A percentile compares a stretch with the other conserved stretches of the same genome.
phyloP scores from a whole-genome alignment of 805 yeast species.

The Tetrapisispora arboricola region DNA sequence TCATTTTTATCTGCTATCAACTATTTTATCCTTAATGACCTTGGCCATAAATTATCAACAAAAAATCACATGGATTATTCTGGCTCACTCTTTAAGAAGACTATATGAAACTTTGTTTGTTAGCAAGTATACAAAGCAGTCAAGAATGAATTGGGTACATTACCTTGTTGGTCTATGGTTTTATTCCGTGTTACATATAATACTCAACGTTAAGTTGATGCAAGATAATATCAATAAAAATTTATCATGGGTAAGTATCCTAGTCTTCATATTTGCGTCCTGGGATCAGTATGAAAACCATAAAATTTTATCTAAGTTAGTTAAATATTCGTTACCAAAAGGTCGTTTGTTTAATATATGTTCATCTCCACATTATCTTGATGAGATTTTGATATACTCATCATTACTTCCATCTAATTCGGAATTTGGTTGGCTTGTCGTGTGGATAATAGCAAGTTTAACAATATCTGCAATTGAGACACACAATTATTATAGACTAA shows the following conservation, averaged over 20 bases:
- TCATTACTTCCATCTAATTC: constrained; percentile 18
- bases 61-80: constrained; percentile 20
- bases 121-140: constrained; percentile 34
- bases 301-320: constrained; percentile 35
- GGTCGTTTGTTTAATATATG: constrained; percentile 39
- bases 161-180: constrained; percentile 55
- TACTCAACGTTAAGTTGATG: constrained; percentile 25
- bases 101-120: constrained; percentile 43
- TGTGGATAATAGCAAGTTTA: constrained; percentile 37
- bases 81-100: constrained; percentile 49
- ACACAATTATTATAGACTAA: constrained; percentile 34
- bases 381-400: constrained; percentile 50
- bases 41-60: constrained; percentile 7
- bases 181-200: constrained; percentile 40
- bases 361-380: constrained; percentile 60
- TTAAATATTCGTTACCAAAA: constrained; percentile 49
- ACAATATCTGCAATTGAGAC: constrained; percentile 47
- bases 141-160: constrained; percentile 57
- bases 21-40: constrained; percentile 22
- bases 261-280: constrained; percentile 19
- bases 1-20: constrained; percentile 49
- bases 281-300: constrained; percentile 36
- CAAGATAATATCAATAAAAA: constrained; percentile 8
- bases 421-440: constrained; percentile 16
- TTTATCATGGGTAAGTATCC: constrained; percentile 12